Conservation (phyloP, 768 basidiomycete genomes). For the Kwoniella heveanensis region DNA sequence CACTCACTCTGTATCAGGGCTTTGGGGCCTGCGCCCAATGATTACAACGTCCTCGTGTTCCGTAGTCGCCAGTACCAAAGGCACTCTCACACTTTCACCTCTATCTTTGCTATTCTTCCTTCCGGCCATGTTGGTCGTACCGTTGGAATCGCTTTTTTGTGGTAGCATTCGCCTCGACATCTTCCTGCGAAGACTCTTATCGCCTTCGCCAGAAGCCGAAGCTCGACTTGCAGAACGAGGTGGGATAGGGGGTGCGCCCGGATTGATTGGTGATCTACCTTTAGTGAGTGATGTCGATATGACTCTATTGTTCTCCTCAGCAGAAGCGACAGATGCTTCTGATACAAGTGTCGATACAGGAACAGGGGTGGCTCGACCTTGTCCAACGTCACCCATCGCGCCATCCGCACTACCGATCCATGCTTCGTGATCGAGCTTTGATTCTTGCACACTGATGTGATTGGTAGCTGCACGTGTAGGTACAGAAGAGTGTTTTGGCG, state of each 20-base stretch:
- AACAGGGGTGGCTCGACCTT: neutral
- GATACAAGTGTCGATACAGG: neutral
- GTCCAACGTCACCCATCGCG: neutral
- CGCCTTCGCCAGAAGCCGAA: neutral
- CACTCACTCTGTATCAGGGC: conserved; percentile 10
- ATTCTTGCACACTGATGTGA: neutral
- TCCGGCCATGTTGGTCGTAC: neutral
- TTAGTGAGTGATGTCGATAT: neutral
- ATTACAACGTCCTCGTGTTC: conserved; percentile 9
- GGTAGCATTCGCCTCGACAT: neutral
- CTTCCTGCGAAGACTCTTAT: neutral
- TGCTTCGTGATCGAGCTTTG: neutral
- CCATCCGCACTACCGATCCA: neutral
- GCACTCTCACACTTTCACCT: conserved; percentile 7
- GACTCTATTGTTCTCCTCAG: neutral
- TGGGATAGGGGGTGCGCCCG: conserved; percentile 11
- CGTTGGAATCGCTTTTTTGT: neutral
- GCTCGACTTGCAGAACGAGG: conserved; percentile 16
- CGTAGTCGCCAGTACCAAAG: conserved; percentile 11
- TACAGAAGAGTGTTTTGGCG: neutral
- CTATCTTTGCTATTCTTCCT: conserved; percentile 15
- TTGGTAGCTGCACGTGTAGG: neutral
- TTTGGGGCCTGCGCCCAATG: conserved; percentile 7
- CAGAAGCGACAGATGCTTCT: no score
- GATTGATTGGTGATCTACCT: neutral